Base-by-base conservation (phyloP, 306 rosid species). In the Medicago lupulina region DNA sequence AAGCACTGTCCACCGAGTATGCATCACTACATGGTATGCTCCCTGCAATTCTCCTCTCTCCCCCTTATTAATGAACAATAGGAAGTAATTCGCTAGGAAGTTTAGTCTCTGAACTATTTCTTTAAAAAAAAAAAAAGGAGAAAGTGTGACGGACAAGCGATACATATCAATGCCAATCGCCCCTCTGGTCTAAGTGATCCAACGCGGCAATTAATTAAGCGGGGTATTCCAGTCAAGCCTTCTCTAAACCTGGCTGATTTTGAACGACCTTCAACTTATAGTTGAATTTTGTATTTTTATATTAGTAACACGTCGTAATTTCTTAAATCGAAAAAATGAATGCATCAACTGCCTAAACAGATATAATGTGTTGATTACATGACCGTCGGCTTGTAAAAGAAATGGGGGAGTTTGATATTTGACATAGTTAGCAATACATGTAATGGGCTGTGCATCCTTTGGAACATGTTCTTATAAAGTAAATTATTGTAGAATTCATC, bases 1-100 rank as follows among this genome's bases (percentile, higher is more conserved):
- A 73, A 79, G 97, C 85, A 90, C 95, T 4, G 97, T 91, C 78
- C 98, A 93, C 73, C 86, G 96, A 72, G 96, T 93, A 84, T 93
- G 97, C 80, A 89, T 89, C 80, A 93, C 97, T 21, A 93, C 97
- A 81, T 91, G 98, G 98, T 89, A 91, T 66, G 73, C 75, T 47
- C 15, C 63, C 18, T 4, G 17, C 47, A 18, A 18, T 44, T 41
- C 44, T 47, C n/a, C 13, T 46, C 59, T 49, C 40, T 23, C 60
- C 25, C 49, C 49, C 65, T 31, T 73, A 13, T 19, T 70, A 74
- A 21, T 68, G 74, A 72, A 67, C 49, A 44, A 44, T 10, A 16
- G 17, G 19, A 50, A 36, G 12, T 41, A 4, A 72, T 11, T 70
- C 55, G 3, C 14, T 1, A 9, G 59, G 16, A 75, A 19, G 44